These are phyloP conservation scores for Trichoderma hamatum DNA, from an alignment of 2,329 filamentous ascomycete species.

Conservation along the genomic window DNA sequence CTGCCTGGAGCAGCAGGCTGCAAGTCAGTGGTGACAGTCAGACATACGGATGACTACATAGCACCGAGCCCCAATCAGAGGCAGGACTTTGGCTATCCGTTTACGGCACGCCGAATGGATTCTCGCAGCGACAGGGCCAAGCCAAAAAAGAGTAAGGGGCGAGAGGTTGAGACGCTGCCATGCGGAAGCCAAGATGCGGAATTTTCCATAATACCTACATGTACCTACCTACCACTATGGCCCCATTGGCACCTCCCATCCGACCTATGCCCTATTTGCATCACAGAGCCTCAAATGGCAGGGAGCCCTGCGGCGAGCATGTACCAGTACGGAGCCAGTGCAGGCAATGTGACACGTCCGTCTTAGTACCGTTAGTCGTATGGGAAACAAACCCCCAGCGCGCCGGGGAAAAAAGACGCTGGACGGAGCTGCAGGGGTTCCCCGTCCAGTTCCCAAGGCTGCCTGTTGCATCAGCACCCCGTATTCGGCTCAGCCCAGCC, in stretches of 20 bases:
- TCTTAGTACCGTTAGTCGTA: background rate
- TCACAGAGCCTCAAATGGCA: slow-evolving; percentile 9
- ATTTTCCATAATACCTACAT: background rate
- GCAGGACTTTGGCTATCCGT: background rate
- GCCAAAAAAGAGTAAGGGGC: background rate
- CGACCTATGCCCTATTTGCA: background rate
- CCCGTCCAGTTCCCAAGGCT: slow-evolving; percentile 6
- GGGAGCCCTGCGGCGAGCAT: slow-evolving; percentile 4
- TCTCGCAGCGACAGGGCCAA: background rate
- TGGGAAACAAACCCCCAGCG: slow-evolving; percentile 2
- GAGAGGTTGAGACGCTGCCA: background rate
- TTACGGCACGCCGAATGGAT: background rate
- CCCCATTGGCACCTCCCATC: background rate
- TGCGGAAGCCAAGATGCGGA: background rate
- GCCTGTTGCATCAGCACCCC: slow-evolving; percentile 5
- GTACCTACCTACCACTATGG: too few relatives aligned
- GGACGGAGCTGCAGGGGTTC: slow-evolving; percentile 6
- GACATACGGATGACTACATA: background rate
- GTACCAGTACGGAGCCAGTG: background rate
- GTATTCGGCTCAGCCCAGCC: background rate
- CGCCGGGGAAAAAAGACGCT: background rate
- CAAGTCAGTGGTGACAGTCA: background rate
- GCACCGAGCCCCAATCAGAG: background rate
- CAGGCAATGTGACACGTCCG: background rate
- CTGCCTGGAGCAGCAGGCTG: slow-evolving; percentile 15